phyloP scores from a whole-genome alignment of 2,329 filamentous ascomycete genomes.

The Aurifilum marmelostoma region DNA sequence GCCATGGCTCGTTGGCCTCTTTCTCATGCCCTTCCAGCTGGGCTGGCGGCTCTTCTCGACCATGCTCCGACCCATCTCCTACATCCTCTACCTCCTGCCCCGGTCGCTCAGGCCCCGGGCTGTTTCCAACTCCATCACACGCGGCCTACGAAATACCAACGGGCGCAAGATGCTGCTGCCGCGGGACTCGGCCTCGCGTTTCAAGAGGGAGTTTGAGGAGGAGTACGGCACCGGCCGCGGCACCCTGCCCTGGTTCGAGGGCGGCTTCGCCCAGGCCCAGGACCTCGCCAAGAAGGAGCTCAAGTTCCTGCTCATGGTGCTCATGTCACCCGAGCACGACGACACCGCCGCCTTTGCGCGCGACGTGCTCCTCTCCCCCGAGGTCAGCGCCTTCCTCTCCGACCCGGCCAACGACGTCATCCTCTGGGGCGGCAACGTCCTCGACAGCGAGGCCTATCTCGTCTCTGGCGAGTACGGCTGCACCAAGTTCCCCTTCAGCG shows the following conservation, averaged over 20 bases:
- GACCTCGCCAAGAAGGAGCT: slow-evolving; percentile 89
- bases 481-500: slow-evolving; percentile 91
- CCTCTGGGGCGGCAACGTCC: slow-evolving; percentile 90
- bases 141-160: slow-evolving; percentile 61
- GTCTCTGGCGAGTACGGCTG: slow-evolving; percentile 85
- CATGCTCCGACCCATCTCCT: slow-evolving; percentile 72
- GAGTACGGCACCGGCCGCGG: slow-evolving; percentile 78
- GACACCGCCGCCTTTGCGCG: slow-evolving; percentile 81
- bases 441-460: slow-evolving; percentile 93
- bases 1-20: slow-evolving; percentile 73
- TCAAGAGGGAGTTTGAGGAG: slow-evolving; percentile 93
- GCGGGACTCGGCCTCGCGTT: slow-evolving; percentile 83
- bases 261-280: slow-evolving; percentile 88
- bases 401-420: slow-evolving; percentile 78
- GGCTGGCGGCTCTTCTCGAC: slow-evolving; percentile 73
- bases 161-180: slow-evolving; percentile 79
- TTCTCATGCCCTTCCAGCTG: slow-evolving; percentile 77
- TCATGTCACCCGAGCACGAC: slow-evolving; percentile 92
- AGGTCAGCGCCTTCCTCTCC: slow-evolving; percentile 74
- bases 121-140: slow-evolving; percentile 56
- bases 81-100: slow-evolving; percentile 80
- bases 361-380: slow-evolving; percentile 77
- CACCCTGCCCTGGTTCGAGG: slow-evolving; percentile 78
- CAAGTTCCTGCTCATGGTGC: slow-evolving; percentile 86
- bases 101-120: slow-evolving; percentile 60